Base-by-base conservation (phyloP, 2,329 filamentous ascomycete species). In the Laburnicola sp. region DNA sequence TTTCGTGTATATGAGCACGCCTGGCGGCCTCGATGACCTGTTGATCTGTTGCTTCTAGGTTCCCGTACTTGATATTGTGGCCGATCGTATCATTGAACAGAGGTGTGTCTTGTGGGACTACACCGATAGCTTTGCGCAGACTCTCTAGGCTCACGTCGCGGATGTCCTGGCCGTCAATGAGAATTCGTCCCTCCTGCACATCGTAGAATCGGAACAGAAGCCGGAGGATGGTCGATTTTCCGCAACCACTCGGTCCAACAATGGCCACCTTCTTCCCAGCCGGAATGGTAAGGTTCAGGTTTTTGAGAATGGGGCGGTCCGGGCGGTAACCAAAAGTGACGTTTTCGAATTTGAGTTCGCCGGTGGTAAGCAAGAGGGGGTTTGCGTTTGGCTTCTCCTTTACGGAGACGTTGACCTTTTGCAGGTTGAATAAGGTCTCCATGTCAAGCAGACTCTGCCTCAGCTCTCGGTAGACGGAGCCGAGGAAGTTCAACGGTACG, bases 401-500 rank as follows among this genome's bases (percentile, higher is more conserved):
- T 68, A 99, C 88, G 32, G 83, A 85, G 9, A 97, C 86, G 61
- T 97, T 96, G 68, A 97, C 93, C 72, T 96, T 97, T 74, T 99
- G 94, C 28, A 99, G 80, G 71, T 90, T 96, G 80, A 99, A 99
- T 4, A 99, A 82, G 0, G 94, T 97, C 75, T 97, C 94, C 94
- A 99, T 99, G 71, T 99, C 95, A 30, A 99, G 80, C 38, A 99
- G 80, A 22, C 91, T 96, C 76, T 99, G 94, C 49, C 94, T 84
- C 47, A 99, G 82, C 75, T 99, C 94, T 62, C 94, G 88, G 72
- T 99, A 99, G 9, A 99, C 93, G 10, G 91, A 96, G n/a, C 94
- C 94, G 3, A 99, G 80, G 74, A 99, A 99, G 79, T 99, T 99
- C 53, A 99, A 82, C 0, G 94, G 94, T 3, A 99, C 91, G 0